Evolutionary conservation across 371 early-diverging fungal species (phyloP).

Genomic region (Mucor circinelloides): DNA sequence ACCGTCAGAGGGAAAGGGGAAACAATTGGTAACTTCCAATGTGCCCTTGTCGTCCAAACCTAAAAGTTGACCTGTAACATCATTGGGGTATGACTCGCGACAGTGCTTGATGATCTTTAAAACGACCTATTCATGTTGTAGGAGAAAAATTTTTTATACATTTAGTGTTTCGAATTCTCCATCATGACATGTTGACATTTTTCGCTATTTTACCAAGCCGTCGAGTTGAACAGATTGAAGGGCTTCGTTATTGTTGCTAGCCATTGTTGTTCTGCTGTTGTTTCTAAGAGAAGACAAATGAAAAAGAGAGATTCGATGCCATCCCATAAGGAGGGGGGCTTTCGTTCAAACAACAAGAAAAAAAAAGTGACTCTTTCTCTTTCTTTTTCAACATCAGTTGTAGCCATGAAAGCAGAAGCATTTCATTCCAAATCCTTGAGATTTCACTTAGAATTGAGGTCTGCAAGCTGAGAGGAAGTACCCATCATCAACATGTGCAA

Average conservation of each 20-base stretch:
- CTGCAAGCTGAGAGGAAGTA: not conserved
- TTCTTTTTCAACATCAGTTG: not conserved
- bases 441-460: not conserved
- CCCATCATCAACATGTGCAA: not conserved
- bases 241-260: slow-evolving; percentile 23
- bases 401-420: not conserved
- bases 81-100: slow-evolving; percentile 76
- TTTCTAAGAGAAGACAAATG: not conserved
- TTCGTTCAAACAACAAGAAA: not conserved
- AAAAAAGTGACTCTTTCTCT: slow-evolving; percentile 1
- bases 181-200: not conserved
- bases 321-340: not conserved
- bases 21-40: slow-evolving; percentile 91
- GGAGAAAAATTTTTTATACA: not conserved
- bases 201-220: slow-evolving; percentile 26
- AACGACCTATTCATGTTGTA: slow-evolving; percentile 60
- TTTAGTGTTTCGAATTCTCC: not conserved
- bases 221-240: slow-evolving; percentile 32
- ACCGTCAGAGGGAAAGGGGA: slow-evolving; percentile 75
- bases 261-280: slow-evolving; percentile 7
- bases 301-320: not conserved
- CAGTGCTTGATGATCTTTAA: slow-evolving; percentile 97
- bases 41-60: slow-evolving; percentile 83
- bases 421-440: not conserved
- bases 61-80: slow-evolving; percentile 90